A percentile compares a stretch with the other conserved stretches of the same genome.
These are phyloP conservation scores for Curvularia sp. DNA, from an alignment of 2,329 filamentous ascomycete genomes.

Conservation along the genomic window DNA sequence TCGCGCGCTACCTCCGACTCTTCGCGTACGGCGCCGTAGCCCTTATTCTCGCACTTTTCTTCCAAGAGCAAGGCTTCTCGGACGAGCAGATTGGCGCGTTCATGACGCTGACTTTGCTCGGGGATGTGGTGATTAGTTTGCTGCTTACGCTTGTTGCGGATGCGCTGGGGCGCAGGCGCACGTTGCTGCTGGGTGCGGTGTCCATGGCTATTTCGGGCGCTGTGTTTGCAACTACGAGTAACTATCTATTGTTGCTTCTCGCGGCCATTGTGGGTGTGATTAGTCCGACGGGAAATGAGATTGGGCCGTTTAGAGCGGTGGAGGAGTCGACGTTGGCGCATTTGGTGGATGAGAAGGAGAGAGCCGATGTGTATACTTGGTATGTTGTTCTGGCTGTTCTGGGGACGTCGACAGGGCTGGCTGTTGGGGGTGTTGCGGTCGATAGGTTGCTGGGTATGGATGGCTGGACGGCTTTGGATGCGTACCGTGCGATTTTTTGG, in stretches of 20 bases:
- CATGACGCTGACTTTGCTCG: conserved; percentile 51
- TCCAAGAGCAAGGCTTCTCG: conserved; percentile 44
- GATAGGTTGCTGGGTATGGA: conserved; percentile 37
- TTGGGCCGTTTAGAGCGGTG: conserved; percentile 51
- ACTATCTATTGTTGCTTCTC: conserved; percentile 41
- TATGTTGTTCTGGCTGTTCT: conserved; percentile 50
- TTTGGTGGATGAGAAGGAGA: conserved; percentile 36
- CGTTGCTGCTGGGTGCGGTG: conserved; percentile 43
- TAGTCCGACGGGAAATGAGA: conserved; percentile 50
- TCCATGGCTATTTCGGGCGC: conserved; percentile 47
- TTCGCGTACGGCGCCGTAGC: conserved; percentile 48
- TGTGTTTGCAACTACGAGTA: conserved; percentile 44
- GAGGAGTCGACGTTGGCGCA: conserved; percentile 51
- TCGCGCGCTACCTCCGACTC: conserved; percentile 47
- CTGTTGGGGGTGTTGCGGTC: conserved; percentile 49
- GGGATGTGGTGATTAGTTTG: conserved; percentile 48
- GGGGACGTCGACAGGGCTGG: conserved; percentile 45
- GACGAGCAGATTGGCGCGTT: conserved; percentile 50
- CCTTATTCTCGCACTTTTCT: conserved; percentile 49
- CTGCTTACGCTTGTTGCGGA: conserved; percentile 50
- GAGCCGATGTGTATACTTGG: conserved; percentile 51
- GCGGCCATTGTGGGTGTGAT: conserved; percentile 51
- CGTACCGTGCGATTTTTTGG: conserved; percentile 53
- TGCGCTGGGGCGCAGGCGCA: conserved; percentile 42
- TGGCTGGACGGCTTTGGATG: conserved; percentile 49